Evolutionary conservation across 495 filamentous ascomycete genomes (phyloP).

Genomic region (Xylaria bambusicola): DNA sequence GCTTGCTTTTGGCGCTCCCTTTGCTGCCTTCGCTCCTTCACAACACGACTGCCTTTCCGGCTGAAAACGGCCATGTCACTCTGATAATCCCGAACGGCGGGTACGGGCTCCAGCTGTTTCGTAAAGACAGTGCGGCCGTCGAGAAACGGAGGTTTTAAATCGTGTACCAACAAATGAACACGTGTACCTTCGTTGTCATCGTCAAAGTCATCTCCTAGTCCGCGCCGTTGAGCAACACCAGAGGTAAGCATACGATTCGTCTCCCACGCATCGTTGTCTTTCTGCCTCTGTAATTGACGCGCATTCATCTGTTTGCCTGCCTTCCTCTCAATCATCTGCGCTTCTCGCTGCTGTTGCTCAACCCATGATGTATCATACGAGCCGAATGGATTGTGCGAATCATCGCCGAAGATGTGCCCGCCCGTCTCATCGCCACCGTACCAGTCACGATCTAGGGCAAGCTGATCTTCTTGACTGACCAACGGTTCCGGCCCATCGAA

Average conservation of each 20-base stretch:
- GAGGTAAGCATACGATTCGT: conserved; percentile 98
- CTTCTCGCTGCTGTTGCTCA: conserved; percentile 69
- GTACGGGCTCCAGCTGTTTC: conserved; percentile 93
- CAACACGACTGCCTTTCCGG: conserved; percentile 91
- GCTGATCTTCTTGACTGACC: conserved; percentile 49
- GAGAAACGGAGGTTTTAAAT: conserved; percentile 91
- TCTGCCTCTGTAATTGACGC: conserved; percentile 79
- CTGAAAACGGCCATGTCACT: conserved; percentile 99
- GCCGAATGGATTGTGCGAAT: conserved; percentile 61
- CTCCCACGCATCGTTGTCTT: conserved; percentile 96
- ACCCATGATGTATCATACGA: conserved; percentile 65
- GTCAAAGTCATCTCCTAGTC: conserved; percentile 76
- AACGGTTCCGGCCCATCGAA: conserved; percentile 55
- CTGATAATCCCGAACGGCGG: conserved; percentile 89
- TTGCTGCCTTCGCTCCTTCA: conserved; percentile 87
- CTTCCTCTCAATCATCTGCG: conserved; percentile 72
- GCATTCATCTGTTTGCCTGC: conserved; percentile 66
- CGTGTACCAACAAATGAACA: conserved; percentile 90
- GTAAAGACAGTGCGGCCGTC: conserved; percentile 96
- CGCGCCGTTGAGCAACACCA: conserved; percentile 87
- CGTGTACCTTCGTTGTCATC: conserved; percentile 91
- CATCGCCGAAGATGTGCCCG: conserved; percentile 74
- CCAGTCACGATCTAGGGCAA: conserved; percentile 85
- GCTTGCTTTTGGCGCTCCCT: conserved; percentile 94
- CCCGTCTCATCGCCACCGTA: conserved; percentile 75